These are phyloP conservation scores for Termitomyces heimii DNA, from an alignment of 768 basidiomycete species.

Conservation along the genomic window DNA sequence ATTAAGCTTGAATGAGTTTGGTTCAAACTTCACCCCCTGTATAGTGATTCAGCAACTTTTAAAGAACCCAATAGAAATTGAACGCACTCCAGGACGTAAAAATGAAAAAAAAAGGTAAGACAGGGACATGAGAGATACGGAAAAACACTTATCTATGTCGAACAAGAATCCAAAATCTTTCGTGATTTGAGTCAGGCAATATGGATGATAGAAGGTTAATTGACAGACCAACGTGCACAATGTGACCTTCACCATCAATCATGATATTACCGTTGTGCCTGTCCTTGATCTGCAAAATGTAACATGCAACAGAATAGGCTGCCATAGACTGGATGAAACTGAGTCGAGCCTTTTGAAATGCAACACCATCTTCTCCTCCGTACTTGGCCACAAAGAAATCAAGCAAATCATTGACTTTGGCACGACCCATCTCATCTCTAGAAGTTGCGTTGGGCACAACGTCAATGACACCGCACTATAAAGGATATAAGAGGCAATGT, in stretches of 20 bases:
- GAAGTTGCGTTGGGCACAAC: conserved; percentile 98
- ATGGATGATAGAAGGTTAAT: background rate
- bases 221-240: conserved; percentile 84
- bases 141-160: conserved; percentile 88
- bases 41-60: conserved; percentile 1
- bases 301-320: conserved; percentile 96
- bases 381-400: conserved; percentile 94
- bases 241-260: conserved; percentile 97
- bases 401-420: conserved; percentile 93
- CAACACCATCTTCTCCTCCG: conserved; percentile 81
- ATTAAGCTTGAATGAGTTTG: conserved; percentile 95
- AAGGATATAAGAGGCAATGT: background rate
- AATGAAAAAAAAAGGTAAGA: conserved; percentile 24
- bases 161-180: conserved; percentile 93
- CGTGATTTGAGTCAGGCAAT: background rate
- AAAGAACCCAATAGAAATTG: conserved; percentile 1
- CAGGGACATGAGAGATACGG: conserved; percentile 4
- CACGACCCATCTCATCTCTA: conserved; percentile 97
- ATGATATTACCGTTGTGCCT: conserved; percentile 99
- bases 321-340: conserved; percentile 99
- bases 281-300: conserved; percentile 98
- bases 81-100: conserved; percentile 65
- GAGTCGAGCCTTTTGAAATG: conserved; percentile 87
- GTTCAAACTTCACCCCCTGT: conserved; percentile 98
- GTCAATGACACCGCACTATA: conserved; percentile 94